phyloP scores from a whole-genome alignment of 306 rosid species.

The Fragaria ananassa region DNA sequence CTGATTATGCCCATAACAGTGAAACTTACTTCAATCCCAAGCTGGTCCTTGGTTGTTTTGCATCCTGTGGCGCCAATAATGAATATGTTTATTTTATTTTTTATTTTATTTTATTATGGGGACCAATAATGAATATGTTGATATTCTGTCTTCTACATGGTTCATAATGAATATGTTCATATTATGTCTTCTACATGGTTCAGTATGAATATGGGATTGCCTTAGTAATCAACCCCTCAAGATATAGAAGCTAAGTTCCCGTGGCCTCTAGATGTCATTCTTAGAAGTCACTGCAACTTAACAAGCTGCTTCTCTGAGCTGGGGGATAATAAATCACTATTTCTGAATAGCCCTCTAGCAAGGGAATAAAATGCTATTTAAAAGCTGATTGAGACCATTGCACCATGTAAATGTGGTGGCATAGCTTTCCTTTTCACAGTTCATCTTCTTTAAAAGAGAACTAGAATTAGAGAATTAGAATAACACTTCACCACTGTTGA shows the following conservation, averaged over 20 bases:
- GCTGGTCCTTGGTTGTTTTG: not conserved
- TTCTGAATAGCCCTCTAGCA: slow-evolving; percentile 15
- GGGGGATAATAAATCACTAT: slow-evolving; percentile 10
- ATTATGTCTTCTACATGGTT: not conserved
- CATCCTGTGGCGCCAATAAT: not conserved
- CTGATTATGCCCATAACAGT: not conserved
- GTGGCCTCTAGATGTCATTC: not conserved
- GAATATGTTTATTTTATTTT: too few species aligned
- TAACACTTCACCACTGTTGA: too few species aligned
- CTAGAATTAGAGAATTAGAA: slow-evolving; percentile 5
- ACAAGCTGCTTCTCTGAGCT: slow-evolving; percentile 21
- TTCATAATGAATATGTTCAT: not conserved
- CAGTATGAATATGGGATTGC: not conserved
- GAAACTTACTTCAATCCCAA: not conserved
- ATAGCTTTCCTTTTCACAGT: slow-evolving; percentile 22
- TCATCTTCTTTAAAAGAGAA: slow-evolving; percentile 28
- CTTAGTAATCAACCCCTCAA: not conserved
- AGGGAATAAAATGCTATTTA: slow-evolving; percentile 27
- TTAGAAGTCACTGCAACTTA: slow-evolving; percentile 7
- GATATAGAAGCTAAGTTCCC: not conserved
- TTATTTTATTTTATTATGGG: too few species aligned
- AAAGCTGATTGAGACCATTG: slow-evolving; percentile 24
- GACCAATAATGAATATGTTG: not conserved
- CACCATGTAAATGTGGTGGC: slow-evolving; percentile 26
- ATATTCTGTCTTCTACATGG: too few species aligned